These are phyloP conservation scores for Aspergillus nomiae DNA, from an alignment of 2,329 filamentous ascomycete genomes.

Conservation along the genomic window DNA sequence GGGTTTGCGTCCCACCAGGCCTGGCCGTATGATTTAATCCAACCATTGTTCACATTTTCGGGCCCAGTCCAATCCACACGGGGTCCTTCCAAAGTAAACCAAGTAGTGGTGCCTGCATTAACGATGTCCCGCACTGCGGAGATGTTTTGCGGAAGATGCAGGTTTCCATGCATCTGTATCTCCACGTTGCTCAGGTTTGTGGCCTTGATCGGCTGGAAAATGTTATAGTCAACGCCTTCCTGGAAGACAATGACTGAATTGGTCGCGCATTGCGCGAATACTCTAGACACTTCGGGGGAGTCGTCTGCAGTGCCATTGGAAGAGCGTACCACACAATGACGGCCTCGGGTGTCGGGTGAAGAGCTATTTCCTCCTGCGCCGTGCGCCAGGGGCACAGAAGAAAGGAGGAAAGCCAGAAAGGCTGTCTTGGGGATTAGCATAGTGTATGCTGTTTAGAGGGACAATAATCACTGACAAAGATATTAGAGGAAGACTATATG, in stretches of 20 bases:
- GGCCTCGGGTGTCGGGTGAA: background rate
- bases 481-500: background rate
- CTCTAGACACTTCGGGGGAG: slow-evolving; percentile 40
- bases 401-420: slow-evolving; percentile 4
- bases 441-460: slow-evolving; percentile 9
- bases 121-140: slow-evolving; percentile 40
- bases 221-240: slow-evolving; percentile 46
- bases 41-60: slow-evolving; percentile 41
- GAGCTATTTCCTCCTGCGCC: background rate
- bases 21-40: slow-evolving; percentile 51
- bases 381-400: background rate
- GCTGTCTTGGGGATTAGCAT: slow-evolving; percentile 8
- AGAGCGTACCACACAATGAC: slow-evolving; percentile 25
- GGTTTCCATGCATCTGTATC: slow-evolving; percentile 47
- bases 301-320: slow-evolving; percentile 45
- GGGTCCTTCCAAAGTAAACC: slow-evolving; percentile 39
- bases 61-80: slow-evolving; percentile 33
- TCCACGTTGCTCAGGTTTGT: slow-evolving; percentile 46
- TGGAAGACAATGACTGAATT: slow-evolving; percentile 39
- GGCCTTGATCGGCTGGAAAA: slow-evolving; percentile 43
- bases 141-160: slow-evolving; percentile 47
- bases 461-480: background rate
- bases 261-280: slow-evolving; percentile 40
- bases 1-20: slow-evolving; percentile 50
- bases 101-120: slow-evolving; percentile 33